Percentiles rank a stretch among this genome's conserved stretches.
These are phyloP conservation scores for Cercospora citrullina DNA, from an alignment of 2,329 filamentous ascomycete genomes.

Conservation along the genomic window DNA sequence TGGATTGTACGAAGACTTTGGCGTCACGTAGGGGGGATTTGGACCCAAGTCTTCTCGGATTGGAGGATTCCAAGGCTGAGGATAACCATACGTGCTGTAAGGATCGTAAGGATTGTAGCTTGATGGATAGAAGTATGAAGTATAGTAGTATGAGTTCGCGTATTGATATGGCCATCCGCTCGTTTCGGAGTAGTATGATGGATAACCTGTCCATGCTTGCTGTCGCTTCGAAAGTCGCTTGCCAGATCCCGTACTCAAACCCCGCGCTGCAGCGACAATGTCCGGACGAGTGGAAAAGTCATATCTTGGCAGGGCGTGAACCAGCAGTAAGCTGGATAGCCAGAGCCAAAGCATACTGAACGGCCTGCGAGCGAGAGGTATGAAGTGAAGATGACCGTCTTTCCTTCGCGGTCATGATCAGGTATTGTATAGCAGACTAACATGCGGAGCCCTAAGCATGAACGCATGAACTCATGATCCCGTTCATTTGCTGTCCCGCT, in stretches of 20 bases:
- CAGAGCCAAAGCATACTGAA: neutral
- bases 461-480: neutral
- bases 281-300: neutral
- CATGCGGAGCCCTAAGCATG: too few relatives aligned
- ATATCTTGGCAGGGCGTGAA: neutral
- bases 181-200: neutral
- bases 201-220: neutral
- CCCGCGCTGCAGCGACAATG: neutral
- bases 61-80: neutral
- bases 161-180: neutral
- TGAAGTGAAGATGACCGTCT: neutral
- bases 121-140: neutral
- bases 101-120: neutral
- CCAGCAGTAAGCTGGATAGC: neutral
- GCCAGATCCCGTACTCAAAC: neutral
- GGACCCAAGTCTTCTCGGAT: neutral
- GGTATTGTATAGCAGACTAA: neutral
- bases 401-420: neutral
- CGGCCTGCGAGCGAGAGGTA: neutral
- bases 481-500: neutral
- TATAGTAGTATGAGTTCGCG: neutral
- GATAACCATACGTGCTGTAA: neutral
- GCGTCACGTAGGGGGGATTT: neutral
- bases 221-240: neutral
- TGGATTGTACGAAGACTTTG: neutral